Base-by-base conservation (phyloP, 345 rosid genomes). In the Camelina neglecta region DNA sequence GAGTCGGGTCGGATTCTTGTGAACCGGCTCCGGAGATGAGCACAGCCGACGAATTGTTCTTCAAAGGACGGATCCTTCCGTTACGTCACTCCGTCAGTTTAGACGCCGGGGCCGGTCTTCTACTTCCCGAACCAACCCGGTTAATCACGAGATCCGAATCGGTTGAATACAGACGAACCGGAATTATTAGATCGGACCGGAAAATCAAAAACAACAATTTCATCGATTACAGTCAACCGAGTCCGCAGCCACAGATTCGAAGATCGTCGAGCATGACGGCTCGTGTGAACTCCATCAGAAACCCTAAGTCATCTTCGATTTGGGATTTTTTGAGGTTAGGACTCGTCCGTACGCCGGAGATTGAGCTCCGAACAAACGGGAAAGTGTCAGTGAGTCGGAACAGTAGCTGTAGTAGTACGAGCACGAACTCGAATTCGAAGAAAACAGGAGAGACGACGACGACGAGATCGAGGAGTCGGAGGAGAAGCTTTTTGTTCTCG, bases 321-420 rank as follows among this genome's bases (percentile, higher is more conserved):
- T 90, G 99, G 99, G 93, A 87, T 18, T 79, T 89, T 45, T 79
- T 95, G 55, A 60, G 89, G 58, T 54, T 85, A 7, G 93, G 99
- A 7, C 67, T 90, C 70, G 91, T 92, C 60, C 91, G 91, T 5
- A 80, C 89, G 0, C 99, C 99, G 9, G 97, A 87, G 60, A 89
- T 95, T 36, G 92, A 92, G 51, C 61, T 65, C 11, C 84, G 94
- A 20, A 70, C 67, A 8, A 54, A 78, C 39, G 57, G 15, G 23
- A 74, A 75, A 64, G 74, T 77, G 3, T 76, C 86, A 1, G 86
- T 84, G 21, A 93, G 90, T 29, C 86, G 89, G 6, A 86, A 80
- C 70, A 86, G 86, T 70, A 87, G 89, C 71, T 81, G 82, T 36
- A 84, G 84, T 53, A 83, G 87, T 44, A 83, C 84, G 44, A 81